Evolutionary conservation across 164 flowering plant species (phyloP).

Genomic region (Berberis vulgaris): DNA sequence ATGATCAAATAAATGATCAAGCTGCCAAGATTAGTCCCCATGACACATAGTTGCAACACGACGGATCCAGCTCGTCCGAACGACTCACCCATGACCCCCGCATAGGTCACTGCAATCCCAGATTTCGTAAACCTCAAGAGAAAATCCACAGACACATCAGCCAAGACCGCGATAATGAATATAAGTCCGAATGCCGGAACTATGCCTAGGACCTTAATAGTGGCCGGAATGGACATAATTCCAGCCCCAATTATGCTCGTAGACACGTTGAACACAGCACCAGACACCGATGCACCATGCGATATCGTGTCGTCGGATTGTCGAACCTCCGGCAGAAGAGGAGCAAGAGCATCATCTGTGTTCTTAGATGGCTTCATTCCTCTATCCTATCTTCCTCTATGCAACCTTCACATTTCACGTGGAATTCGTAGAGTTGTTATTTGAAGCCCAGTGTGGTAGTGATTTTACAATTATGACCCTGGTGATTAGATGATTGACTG

Average conservation of each 20-base stretch:
- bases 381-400: no score
- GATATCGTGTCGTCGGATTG: no score
- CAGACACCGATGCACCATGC: constrained; percentile 33
- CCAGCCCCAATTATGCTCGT: constrained; percentile 96
- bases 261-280: constrained; percentile 87
- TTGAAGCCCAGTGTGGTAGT: no score
- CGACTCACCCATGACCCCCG: constrained; percentile 75
- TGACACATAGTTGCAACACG: constrained; percentile 58
- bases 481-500: no score
- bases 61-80: constrained; percentile 62
- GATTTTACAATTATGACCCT: no score
- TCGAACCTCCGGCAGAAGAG: no score
- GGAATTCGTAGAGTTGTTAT: no score
- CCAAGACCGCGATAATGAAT: constrained; percentile 43
- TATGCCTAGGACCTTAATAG: constrained; percentile 75
- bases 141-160: constrained; percentile 63
- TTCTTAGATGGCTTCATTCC: no score
- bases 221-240: constrained; percentile 94
- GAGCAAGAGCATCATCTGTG: no score
- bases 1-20: constrained; percentile 69
- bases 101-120: constrained; percentile 45
- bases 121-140: constrained; percentile 55
- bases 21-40: constrained; percentile 60
- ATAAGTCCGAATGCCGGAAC: constrained; percentile 59
- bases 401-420: no score